These are phyloP conservation scores for Trypanosoma platydactyli DNA, from an alignment of 208 protist genomes.

Conservation along the genomic window DNA sequence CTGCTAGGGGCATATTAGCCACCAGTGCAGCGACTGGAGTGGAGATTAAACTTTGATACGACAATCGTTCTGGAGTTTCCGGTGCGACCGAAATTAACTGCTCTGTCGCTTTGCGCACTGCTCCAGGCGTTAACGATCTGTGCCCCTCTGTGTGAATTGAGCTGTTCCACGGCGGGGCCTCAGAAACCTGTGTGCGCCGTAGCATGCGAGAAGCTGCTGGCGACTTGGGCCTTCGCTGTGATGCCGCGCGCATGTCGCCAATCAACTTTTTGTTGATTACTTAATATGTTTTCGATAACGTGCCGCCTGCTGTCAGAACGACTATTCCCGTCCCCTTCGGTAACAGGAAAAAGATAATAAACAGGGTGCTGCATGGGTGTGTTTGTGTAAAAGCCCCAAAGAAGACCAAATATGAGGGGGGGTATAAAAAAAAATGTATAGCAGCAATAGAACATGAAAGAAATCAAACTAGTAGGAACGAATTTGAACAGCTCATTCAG, in stretches of 20 bases:
- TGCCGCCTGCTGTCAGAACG: too few species aligned
- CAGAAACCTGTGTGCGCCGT: conserved; percentile 1
- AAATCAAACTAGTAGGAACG: too few species aligned
- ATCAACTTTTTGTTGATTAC: too few species aligned
- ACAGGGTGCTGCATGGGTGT: neutral
- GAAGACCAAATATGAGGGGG: neutral
- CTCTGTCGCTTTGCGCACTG: neutral
- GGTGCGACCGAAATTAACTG: neutral
- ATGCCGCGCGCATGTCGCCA: conserved; percentile 6
- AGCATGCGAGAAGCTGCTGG: neutral
- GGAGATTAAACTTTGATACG: neutral
- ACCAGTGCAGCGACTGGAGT: conserved; percentile 12
- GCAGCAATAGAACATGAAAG: conserved; percentile 1
- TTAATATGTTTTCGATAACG: too few species aligned
- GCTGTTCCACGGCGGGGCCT: conserved; percentile 28
- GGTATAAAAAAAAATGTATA: neutral
- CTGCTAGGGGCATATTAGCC: neutral
- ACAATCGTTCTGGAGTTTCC: neutral
- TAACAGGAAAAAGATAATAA: conserved; percentile 12
- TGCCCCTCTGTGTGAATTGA: conserved; percentile 23
- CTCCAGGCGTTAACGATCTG: neutral
- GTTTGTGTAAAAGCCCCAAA: too few species aligned
- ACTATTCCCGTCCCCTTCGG: too few species aligned
- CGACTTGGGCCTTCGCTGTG: conserved; percentile 21
- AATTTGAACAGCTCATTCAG: neutral